These are phyloP conservation scores for Boletus pseudopeckii DNA, from an alignment of 768 basidiomycete species.

Conservation along the genomic window DNA sequence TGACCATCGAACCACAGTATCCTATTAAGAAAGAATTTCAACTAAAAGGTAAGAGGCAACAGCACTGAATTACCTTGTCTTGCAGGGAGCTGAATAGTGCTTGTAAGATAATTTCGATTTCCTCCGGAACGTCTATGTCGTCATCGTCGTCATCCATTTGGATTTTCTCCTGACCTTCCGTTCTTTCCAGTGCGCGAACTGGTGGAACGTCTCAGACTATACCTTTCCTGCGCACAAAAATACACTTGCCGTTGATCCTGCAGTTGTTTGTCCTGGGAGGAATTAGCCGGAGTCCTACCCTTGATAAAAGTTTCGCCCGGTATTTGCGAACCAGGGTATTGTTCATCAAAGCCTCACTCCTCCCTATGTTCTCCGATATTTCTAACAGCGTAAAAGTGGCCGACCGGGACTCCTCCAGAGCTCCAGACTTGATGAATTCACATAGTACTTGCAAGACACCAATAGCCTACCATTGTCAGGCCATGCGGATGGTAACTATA, in stretches of 20 bases:
- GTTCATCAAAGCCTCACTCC: conserved; percentile 37
- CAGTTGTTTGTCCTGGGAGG: conserved; percentile 41
- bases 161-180: conserved; percentile 6
- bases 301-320: conserved; percentile 62
- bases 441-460: conserved; percentile 68
- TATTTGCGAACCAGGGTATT: conserved; percentile 73
- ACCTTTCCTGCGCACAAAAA: conserved; percentile 24
- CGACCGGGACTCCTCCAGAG: conserved; percentile 48
- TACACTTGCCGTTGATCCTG: conserved; percentile 41
- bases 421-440: conserved; percentile 63
- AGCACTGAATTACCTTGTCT: conserved; percentile 62
- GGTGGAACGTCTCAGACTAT: conserved; percentile 13
- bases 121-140: conserved; percentile 69
- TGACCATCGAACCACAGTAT: conserved; percentile 93
- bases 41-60: not conserved
- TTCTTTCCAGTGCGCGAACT: conserved; percentile 27
- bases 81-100: conserved; percentile 69
- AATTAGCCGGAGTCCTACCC: conserved; percentile 60
- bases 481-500: not conserved
- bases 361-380: conserved; percentile 43
- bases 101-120: conserved; percentile 71
- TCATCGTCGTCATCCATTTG: conserved; percentile 29
- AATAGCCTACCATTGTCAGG: conserved; percentile 46
- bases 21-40: conserved; percentile 45
- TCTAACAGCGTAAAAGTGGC: conserved; percentile 44